Conservation (phyloP, 192 early-diverging fungal genomes). For the Rhizoclosmatium globosum region DNA sequence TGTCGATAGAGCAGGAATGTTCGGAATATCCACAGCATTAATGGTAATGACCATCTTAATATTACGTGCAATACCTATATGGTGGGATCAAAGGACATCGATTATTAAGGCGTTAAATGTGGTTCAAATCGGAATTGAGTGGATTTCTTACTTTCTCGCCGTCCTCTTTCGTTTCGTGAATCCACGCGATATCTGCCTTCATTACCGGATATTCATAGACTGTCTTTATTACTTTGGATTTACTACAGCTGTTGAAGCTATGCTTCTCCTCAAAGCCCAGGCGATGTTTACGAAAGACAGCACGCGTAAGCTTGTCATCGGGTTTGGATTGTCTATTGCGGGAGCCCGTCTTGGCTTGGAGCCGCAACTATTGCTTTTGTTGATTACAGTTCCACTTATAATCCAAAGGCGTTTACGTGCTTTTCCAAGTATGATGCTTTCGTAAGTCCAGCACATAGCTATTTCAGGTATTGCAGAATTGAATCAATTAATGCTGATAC, state of each 20-base stretch:
- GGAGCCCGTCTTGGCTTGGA: neutral
- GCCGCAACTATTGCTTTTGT: neutral
- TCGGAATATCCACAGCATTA: neutral
- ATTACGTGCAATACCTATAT: neutral
- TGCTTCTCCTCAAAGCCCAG: conserved; percentile 1
- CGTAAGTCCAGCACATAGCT: neutral
- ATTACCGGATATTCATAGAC: neutral
- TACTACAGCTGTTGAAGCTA: neutral
- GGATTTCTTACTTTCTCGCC: neutral
- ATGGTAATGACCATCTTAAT: neutral
- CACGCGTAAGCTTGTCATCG: neutral
- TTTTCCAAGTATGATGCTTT: neutral
- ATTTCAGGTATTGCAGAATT: neutral
- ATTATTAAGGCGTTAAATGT: neutral
- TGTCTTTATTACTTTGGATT: neutral
- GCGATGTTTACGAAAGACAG: neutral
- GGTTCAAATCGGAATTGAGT: conserved; percentile 1
- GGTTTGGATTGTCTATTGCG: neutral
- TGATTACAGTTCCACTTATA: neutral
- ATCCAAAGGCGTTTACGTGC: neutral
- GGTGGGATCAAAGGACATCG: neutral
- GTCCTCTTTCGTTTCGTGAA: conserved; percentile 1
- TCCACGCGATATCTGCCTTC: neutral
- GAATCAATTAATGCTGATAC: neutral
- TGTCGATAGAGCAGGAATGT: neutral